Base-by-base conservation (phyloP, 495 filamentous ascomycete genomes). In the Darksidea phi region DNA sequence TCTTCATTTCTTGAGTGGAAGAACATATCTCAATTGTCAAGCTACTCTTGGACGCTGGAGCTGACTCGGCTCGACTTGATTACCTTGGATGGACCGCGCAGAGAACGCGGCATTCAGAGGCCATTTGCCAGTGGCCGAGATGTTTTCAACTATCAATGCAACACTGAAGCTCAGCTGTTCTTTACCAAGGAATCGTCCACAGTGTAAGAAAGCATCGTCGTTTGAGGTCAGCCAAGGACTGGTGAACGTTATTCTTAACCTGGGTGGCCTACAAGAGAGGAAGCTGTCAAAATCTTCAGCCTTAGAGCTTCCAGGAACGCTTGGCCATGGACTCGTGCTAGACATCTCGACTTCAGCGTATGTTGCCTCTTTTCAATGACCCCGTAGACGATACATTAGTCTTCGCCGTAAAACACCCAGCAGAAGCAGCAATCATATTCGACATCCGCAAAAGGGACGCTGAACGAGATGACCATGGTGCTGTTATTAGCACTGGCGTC, bases 261-360 rank as follows among this genome's bases (percentile, higher is more conserved):
- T 54, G 25, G 50, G 50, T 41, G 18, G 50, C 15, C 34, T 54
- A 11, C 50, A 54, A 54, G 50, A 54, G 38, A 41, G 50, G 32
- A 38, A 38, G 24, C n/a, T 12, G 50, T 36, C 50, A 20, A 38
- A 54, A 37, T 54, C 50, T 37, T 41, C 50, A 38, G 17, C 50
- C 50, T 54, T 41, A 32, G 50, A 37, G 36, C 34, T 54, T 41
- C 20, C 50, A 10, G 50, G 50, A 5, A 54, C 32, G n/a, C 50
- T 54, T 54, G 50, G 26, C 20, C 34, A 54, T 54, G 50, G 50
- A 18, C 25, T 54, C 26, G 21, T 54, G 50, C 50, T 54, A 36
- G 23, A 20, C 5, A 54, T 54, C 25, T 54, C 50, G 34, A 54
- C 50, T 54, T 36, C 50, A 23, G 34, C 50, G 50, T 17, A 36